Base-by-base conservation (phyloP, 1,139 yeast genomes). In the Yamadazyma pseudoaaseri region DNA sequence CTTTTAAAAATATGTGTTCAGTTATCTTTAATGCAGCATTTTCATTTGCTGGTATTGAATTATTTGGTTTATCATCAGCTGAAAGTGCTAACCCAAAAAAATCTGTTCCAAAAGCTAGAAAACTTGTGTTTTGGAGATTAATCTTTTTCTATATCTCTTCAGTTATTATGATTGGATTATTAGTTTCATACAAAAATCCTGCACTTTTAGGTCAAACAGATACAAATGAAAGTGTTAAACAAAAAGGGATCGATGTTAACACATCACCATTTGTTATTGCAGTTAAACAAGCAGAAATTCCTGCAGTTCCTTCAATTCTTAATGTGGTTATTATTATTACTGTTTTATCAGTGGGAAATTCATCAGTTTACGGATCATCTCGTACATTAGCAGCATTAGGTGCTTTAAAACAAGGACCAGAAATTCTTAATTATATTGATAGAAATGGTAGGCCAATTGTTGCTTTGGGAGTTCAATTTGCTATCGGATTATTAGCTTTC, bases 11-110 rank as follows among this genome's bases (percentile, higher is more conserved):
- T 48, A 79, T 85, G 31, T 78, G 87, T 49, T 65, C 85, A n/a
- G 86, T 84, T 21, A 83, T 87, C 49, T 89, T 86, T 36, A 80
- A 83, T 25, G 92, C 95, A 21, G 94, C 95, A 5, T 87, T 86
- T 59, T 80, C 95, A 2, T 82, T 86, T 52, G 86, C 61, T 20
- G 52, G 53, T 27, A 45, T 45, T 14, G 64, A 60, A 45, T 49
- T 62, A 24, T 60, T 60, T 36, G 67, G 67, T 10, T 48, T 62
- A 16, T 65, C 66, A 6, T 61, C 67, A 11, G 63, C 62, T 21
- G 66, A 60, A 45, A 49, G 60, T 14, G 49, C 54, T n/a, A 52
- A 60, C 26, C 68, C 68, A 4, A 56, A 55, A 36, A 56, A 49
- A 31, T 51, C 60, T 12, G 54, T 62, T 30, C 65, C 64, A 22